A percentile compares a stretch with the other conserved stretches of the same genome.
Evolutionary conservation across 2,329 filamentous ascomycete genomes (phyloP).

Genomic region (Colletotrichum simmondsii): DNA sequence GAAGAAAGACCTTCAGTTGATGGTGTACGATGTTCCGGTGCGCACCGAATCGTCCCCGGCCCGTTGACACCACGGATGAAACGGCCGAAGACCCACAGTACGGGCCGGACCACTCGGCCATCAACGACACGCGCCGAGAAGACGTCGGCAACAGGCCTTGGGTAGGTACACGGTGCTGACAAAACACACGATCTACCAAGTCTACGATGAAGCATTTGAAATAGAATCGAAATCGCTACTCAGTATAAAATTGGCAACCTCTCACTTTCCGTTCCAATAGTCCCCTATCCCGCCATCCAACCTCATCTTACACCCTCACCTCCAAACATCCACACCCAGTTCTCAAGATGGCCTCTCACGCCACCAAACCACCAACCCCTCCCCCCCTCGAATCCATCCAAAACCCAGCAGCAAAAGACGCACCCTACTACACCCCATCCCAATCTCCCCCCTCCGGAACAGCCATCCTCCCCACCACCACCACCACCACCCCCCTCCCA

Average conservation of each 20-base stretch:
- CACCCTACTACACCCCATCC: constrained; percentile 60
- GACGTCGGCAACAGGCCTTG: not conserved
- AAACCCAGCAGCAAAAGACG: constrained; percentile 42
- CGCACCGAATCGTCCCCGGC: not conserved
- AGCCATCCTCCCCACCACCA: constrained; percentile 46
- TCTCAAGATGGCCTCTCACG: not conserved
- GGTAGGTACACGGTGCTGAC: too few species aligned
- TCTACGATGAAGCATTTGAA: not conserved
- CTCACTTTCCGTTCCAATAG: not conserved
- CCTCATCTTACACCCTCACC: not conserved
- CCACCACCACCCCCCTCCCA: constrained; percentile 45
- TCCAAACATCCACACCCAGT: not conserved
- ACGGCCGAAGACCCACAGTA: not conserved
- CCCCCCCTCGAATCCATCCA: constrained; percentile 2
- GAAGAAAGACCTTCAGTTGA: not conserved
- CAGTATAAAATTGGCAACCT: not conserved
- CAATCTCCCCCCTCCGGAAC: constrained; percentile 57
- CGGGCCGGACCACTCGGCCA: not conserved
- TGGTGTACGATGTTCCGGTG: not conserved
- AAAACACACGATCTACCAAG: not conserved
- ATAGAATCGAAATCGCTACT: not conserved
- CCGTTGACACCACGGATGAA: not conserved
- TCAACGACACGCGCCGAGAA: not conserved
- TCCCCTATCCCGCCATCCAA: not conserved
- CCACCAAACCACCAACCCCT: not conserved